A percentile compares a stretch with the other conserved stretches of the same genome.
These are phyloP conservation scores for Tranzscheliella williamsii DNA, from an alignment of 1,284 basidiomycete species.

Conservation along the genomic window DNA sequence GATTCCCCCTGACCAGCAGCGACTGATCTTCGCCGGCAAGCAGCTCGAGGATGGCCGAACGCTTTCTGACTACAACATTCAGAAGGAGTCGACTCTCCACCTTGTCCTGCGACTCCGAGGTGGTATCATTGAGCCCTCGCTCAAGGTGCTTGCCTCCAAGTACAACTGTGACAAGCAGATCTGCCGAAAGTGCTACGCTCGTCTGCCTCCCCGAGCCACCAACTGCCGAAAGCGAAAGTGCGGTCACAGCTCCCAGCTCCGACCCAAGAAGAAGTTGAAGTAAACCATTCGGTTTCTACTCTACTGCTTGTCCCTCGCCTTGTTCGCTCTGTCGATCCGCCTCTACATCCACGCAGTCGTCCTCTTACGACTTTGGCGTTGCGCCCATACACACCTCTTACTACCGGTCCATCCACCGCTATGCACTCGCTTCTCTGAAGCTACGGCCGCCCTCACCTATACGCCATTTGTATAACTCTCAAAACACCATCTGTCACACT, in stretches of 20 bases:
- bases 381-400: too few relatives aligned
- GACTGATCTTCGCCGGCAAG: constrained; percentile 97
- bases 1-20: constrained; percentile 93
- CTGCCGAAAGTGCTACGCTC: constrained; percentile 99
- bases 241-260: constrained; percentile 61
- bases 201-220: constrained; percentile 96
- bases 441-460: too few relatives aligned
- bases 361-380: too few relatives aligned
- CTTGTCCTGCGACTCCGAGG: constrained; percentile 58
- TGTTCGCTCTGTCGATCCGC: too few relatives aligned
- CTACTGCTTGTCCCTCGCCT: too few relatives aligned
- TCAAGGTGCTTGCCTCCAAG: constrained; percentile 87
- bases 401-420: too few relatives aligned
- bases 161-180: constrained; percentile 65
- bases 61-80: constrained; percentile 71
- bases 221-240: constrained; percentile 82
- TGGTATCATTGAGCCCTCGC: constrained; percentile 60
- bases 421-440: too few relatives aligned
- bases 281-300: constrained; percentile 66
- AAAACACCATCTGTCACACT: too few relatives aligned
- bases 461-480: too few relatives aligned
- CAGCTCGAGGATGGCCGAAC: constrained; percentile 72
- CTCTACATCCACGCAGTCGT: too few relatives aligned
- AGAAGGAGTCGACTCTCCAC: constrained; percentile 68
- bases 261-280: constrained; percentile 93